Conservation (phyloP, 495 filamentous ascomycete species). For the Lophium mytilinum region DNA sequence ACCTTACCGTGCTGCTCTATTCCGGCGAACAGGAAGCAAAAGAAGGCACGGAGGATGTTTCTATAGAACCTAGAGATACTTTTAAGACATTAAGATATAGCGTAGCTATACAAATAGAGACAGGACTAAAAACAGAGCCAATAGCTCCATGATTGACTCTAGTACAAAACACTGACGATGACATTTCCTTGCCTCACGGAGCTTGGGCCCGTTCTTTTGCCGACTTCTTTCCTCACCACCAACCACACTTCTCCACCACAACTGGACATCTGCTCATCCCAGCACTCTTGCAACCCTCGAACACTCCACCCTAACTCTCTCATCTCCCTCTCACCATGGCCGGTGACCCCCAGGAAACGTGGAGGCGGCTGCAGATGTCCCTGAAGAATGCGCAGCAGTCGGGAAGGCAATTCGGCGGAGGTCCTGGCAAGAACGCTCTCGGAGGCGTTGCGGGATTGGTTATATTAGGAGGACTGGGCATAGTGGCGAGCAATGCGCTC, state of each 20-base stretch:
- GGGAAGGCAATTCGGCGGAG: constrained; percentile 44
- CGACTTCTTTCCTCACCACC: constrained; percentile 15
- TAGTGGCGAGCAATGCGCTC: constrained; percentile 70
- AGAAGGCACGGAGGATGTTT: not conserved
- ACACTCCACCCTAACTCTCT: not conserved
- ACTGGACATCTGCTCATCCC: not conserved
- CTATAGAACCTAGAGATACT: not conserved
- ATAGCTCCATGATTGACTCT: not conserved
- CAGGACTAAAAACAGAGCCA: not conserved
- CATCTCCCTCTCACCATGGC: constrained; percentile 14
- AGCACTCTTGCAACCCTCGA: not conserved
- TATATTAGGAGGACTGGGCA: constrained; percentile 55
- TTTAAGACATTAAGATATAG: not conserved
- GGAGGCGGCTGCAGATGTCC: constrained; percentile 54
- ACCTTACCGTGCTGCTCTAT: not conserved
- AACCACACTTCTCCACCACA: not conserved
- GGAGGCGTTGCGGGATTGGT: constrained; percentile 40
- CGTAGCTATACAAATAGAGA: not conserved
- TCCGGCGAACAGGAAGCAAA: not conserved
- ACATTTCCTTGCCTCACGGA: constrained; percentile 4
- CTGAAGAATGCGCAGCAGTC: constrained; percentile 44
- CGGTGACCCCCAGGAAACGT: constrained; percentile 53
- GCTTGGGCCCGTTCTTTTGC: constrained; percentile 2
- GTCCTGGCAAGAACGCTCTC: constrained; percentile 27
- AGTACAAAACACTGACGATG: not conserved